Evolutionary conservation across 2,329 filamentous ascomycete genomes (phyloP), one percentile per base, ranked within the genome.

Genomic region (Coccinonectria pachysandricola): DNA sequence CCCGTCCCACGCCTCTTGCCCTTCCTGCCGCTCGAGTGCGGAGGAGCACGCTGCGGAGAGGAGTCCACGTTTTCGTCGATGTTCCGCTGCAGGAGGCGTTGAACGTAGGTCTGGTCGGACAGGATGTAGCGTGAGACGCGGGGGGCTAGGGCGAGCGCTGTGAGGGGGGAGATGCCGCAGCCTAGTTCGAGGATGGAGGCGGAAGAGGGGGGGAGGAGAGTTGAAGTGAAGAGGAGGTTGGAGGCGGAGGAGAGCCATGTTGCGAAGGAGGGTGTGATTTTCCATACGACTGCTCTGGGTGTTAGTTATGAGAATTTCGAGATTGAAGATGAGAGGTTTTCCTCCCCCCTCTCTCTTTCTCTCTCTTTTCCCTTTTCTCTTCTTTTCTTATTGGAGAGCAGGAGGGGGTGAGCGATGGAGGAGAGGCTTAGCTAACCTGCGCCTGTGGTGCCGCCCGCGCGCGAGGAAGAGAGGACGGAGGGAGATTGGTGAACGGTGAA

Each of bases 91-190:
- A 94, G 60, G 1, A 88, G 57, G 34, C 75, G 79, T 32, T 81
- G 66, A 3, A 93, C 81, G 53, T 96, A 96, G 22, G 73, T 57
- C 54, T 95, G 88, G 52, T 98, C 91, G 0, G 87, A 94, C 23
- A 91, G 74, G 22, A 86, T 64, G 50, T 91, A 92, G 32, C 62
- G 62, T 12, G 50, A 39, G 11, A 92, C 65, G 4, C 58, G 59
- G 2, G 71, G 68, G 2, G 71, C 68, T 8, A 94, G 56, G 6
- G 73, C 61, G 19, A 91, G 61, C 3, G 79, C 84, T 17, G 87
- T 71, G 18, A 96, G 64, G 11, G 79, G 84, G 1, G 86, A 82
- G 29, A 93, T 79, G 28, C 91, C 91, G 50, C 84, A 86, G 21
- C 91, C 91, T 5, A 98, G 71, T 49, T 96, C 91, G 29, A 94